These are phyloP conservation scores for Pseudoscleropodium purum DNA, from an alignment of 225 moss, liverwort and hornwort species.

Conservation along the genomic window DNA sequence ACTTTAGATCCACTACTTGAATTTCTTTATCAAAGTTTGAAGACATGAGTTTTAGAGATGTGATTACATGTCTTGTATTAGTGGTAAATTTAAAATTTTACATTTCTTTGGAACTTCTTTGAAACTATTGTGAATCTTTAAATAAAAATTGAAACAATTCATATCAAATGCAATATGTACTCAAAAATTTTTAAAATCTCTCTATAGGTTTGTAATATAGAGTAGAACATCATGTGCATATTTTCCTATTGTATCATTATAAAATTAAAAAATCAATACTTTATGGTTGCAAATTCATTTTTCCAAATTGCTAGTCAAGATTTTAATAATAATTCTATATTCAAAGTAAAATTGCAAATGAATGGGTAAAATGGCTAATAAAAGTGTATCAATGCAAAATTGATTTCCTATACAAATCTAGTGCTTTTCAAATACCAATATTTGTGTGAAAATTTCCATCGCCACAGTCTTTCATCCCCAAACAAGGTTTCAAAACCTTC, in stretches of 20 bases:
- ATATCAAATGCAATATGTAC: background rate
- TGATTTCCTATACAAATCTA: background rate
- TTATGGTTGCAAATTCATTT: background rate
- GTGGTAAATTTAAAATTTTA: too few species aligned
- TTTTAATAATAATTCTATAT: background rate
- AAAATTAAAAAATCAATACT: background rate
- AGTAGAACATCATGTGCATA: background rate
- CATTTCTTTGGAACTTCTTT: too few species aligned
- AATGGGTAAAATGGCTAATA: background rate
- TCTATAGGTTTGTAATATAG: background rate
- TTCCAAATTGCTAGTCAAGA: too few species aligned
- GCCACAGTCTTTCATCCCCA: too few species aligned
- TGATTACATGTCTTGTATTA: too few species aligned
- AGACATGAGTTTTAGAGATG: too few species aligned
- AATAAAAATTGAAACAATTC: too few species aligned
- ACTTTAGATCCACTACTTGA: background rate
- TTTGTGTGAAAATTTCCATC: accelerated
- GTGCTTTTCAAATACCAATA: accelerated
- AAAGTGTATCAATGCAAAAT: background rate
- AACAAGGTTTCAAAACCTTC: accelerated
- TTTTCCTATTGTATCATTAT: background rate
- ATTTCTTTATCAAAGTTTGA: too few species aligned
- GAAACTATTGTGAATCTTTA: too few species aligned
- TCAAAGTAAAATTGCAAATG: background rate
- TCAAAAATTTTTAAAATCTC: background rate